These are phyloP conservation scores for Colletotrichum australisinense DNA, from an alignment of 2,329 filamentous ascomycete genomes.

Conservation along the genomic window DNA sequence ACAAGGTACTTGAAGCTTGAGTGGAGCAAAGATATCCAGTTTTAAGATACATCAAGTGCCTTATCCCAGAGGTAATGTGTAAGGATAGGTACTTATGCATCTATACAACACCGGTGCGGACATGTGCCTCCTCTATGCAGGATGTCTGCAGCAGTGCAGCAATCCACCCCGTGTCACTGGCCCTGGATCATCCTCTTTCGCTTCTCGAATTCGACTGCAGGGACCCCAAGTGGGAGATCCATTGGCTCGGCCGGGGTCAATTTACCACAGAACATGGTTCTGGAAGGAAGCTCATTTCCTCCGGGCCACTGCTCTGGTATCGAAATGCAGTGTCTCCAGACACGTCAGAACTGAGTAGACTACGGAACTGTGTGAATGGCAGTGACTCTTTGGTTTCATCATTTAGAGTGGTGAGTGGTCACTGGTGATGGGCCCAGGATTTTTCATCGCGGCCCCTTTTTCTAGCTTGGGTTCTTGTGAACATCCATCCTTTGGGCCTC, in stretches of 20 bases:
- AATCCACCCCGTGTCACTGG: neutral
- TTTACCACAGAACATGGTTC: constrained; percentile 18
- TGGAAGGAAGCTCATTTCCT: constrained; percentile 24
- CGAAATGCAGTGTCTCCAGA: neutral
- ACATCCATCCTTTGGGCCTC: neutral
- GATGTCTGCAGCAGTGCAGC: neutral
- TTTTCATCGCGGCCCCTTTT: too few relatives aligned
- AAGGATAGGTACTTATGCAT: neutral
- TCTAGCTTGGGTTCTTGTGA: neutral
- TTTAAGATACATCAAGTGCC: too few relatives aligned
- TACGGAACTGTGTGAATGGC: neutral
- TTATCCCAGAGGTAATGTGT: too few relatives aligned
- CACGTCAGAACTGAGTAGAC: neutral
- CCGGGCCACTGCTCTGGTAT: neutral
- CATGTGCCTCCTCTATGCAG: neutral
- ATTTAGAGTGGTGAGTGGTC: constrained; percentile 18
- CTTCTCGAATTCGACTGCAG: constrained; percentile 27
- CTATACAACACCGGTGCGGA: neutral
- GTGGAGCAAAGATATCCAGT: neutral
- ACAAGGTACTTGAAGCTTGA: neutral
- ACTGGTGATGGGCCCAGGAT: constrained; percentile 15
- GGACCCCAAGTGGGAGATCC: constrained; percentile 13
- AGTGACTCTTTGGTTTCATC: constrained; percentile 6
- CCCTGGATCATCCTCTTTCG: constrained; percentile 13
- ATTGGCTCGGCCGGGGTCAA: constrained; percentile 18